Conservation (phyloP, 1,139 yeast species). For the Geotrichum siamense region DNA sequence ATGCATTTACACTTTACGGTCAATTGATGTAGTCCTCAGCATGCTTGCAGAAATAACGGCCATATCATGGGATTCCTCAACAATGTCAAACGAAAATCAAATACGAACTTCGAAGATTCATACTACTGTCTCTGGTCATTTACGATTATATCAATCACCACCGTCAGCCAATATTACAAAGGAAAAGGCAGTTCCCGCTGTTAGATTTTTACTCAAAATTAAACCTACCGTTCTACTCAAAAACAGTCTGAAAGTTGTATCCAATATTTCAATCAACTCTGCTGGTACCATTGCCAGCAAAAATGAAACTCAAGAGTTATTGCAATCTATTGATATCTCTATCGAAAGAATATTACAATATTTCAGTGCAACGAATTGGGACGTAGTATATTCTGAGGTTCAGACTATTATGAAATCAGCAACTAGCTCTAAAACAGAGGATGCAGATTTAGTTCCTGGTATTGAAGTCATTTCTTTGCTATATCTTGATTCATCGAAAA, state of each 20-base stretch:
- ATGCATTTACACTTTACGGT: conserved; percentile 12
- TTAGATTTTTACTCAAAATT: conserved; percentile 12
- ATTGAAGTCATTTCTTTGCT: conserved; percentile 47
- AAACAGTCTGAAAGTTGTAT: conserved; percentile 12
- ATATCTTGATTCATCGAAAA: conserved; percentile 41
- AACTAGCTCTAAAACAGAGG: conserved; percentile 11
- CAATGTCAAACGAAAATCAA: conserved; percentile 8
- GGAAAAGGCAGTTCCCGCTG: conserved; percentile 20
- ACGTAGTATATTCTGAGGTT: conserved; percentile 30
- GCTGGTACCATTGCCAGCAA: neutral
- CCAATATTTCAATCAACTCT: conserved; percentile 3
- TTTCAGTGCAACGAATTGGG: conserved; percentile 51
- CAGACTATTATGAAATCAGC: conserved; percentile 13
- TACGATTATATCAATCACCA: conserved; percentile 12
- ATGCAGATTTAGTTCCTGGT: conserved; percentile 41
- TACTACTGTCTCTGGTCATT: conserved; percentile 11
- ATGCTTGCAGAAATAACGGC: conserved; percentile 16
- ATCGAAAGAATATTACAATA: conserved; percentile 44
- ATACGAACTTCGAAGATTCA: neutral
- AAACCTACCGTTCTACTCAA: conserved; percentile 16
- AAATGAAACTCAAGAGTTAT: conserved; percentile 16
- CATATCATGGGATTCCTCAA: conserved; percentile 16
- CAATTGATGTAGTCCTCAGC: conserved; percentile 9
- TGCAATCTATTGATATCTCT: conserved; percentile 43
- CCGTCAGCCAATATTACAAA: conserved; percentile 12